Base-by-base conservation (phyloP, 2,329 filamentous ascomycete species). In the Elsinoe fawcettii region DNA sequence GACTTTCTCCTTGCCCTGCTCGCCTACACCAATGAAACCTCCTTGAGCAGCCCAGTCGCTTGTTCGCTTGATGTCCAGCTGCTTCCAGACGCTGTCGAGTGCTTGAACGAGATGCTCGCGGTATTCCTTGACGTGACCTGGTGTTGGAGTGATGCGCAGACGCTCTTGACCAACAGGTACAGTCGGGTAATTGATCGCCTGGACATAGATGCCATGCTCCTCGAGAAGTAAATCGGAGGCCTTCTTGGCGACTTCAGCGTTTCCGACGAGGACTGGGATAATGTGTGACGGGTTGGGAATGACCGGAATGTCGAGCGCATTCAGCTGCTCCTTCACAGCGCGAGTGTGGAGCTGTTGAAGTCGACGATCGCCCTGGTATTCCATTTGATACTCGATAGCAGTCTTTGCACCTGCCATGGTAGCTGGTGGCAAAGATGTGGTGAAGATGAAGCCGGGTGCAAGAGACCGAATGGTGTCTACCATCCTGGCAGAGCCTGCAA, bases 281-380 rank as follows among this genome's bases (percentile, higher is more conserved):
- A 99, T 99, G 75, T 99, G 93, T 51, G 88, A 95, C 0, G 93
- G 93, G 75, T 99, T 99, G 1, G 92, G 92, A 58, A 99, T 97
- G 55, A 99, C 93, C 5, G 93, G 93, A 62, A 99, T 96, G 67
- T 95, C 87, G 61, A 84, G 82, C 1, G 80, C 84, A 61, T 80
- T 80, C 60, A 99, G 77, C 5, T 87, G 84, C 61, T 90, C 84
- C 77, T 97, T 99, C 60, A 97, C 90, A 12, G 90, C 90, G 51
- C 91, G 89, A 11, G 93, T 97, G 77, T 99, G 93, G 60, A 97
- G 81, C 74, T 99, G 93, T 75, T 99, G 93, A 51, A 97, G 84
- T 57, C 87, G 82, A 55, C 93, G 86, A 72, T 99, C 93, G 58
- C 89, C 89, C 65, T 86, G 82, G 71, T 95, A 86, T 53, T 78